These are phyloP conservation scores for Phellinidium pouzarii DNA, from an alignment of 1,284 basidiomycete genomes.

Conservation along the genomic window DNA sequence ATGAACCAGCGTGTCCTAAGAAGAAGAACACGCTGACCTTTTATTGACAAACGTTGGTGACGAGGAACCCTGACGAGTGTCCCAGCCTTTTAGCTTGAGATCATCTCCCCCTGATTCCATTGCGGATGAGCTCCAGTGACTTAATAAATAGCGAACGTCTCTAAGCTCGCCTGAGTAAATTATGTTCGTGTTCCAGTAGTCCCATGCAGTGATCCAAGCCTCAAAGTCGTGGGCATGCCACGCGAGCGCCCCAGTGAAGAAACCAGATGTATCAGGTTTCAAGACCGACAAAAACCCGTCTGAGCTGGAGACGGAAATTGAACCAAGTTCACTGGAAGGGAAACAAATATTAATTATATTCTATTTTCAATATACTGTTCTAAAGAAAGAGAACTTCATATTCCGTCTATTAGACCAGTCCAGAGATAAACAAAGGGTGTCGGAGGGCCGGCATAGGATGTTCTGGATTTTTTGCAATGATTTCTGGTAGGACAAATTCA, in stretches of 20 bases:
- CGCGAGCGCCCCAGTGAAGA: slow-evolving; percentile 39
- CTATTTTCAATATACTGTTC: slow-evolving; percentile 8
- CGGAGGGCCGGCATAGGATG: slow-evolving; percentile 50
- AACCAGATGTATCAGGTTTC: slow-evolving; percentile 34
- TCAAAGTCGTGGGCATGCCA: slow-evolving; percentile 95
- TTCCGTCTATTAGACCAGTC: slow-evolving; percentile 76
- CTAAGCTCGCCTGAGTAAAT: slow-evolving; percentile 72
- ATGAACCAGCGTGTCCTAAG: neutral
- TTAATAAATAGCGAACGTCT: neutral
- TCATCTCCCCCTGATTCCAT: slow-evolving; percentile 81
- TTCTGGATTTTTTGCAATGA: slow-evolving; percentile 39
- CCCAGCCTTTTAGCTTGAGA: slow-evolving; percentile 87
- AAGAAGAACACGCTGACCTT: slow-evolving; percentile 36
- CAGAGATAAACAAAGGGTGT: slow-evolving; percentile 75
- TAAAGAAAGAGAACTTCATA: slow-evolving; percentile 7
- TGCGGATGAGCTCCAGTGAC: neutral
- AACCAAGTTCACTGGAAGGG: slow-evolving; percentile 37
- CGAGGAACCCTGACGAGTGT: slow-evolving; percentile 60
- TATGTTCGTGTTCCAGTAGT: slow-evolving; percentile 72
- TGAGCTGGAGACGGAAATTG: slow-evolving; percentile 77
- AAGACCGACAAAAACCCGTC: slow-evolving; percentile 67
- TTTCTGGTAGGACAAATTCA: slow-evolving; percentile 30
- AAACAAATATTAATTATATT: neutral
- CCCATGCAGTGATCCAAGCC: slow-evolving; percentile 91
- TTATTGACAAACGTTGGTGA: slow-evolving; percentile 70